A percentile compares a stretch with the other conserved stretches of the same genome.
Conservation (phyloP, 352 stramenopile genomes). For the Globisporangium heterothallicum region DNA sequence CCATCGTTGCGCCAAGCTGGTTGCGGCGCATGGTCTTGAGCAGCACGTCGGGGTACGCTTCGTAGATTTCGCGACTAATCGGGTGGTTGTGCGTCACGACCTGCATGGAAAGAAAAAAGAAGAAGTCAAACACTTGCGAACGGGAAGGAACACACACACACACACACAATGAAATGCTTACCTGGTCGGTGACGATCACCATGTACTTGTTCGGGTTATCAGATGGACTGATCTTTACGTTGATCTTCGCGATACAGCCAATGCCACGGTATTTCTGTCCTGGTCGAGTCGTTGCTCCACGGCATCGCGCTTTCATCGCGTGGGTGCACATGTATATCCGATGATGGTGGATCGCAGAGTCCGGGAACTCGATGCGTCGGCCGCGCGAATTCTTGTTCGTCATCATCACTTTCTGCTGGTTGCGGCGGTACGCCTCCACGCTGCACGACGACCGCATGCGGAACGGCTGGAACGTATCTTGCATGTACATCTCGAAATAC, state of each 20-base stretch:
- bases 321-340: constrained; percentile 89
- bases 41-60: constrained; percentile 78
- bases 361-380: constrained; percentile 72
- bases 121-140: neutral
- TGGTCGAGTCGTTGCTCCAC: constrained; percentile 63
- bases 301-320: constrained; percentile 80
- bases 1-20: constrained; percentile 54
- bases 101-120: constrained; percentile 19
- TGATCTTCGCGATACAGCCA: constrained; percentile 83
- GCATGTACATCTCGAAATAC: constrained; percentile 88
- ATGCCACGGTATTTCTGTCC: constrained; percentile 82
- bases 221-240: constrained; percentile 81
- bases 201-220: constrained; percentile 84
- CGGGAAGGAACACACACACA: neutral
- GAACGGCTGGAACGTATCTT: constrained; percentile 84
- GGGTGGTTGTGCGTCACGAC: constrained; percentile 83
- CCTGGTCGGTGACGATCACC: constrained; percentile 84
- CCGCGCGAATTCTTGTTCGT: constrained; percentile 84
- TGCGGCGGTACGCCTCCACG: constrained; percentile 75
- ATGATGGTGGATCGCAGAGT: constrained; percentile 78
- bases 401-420: constrained; percentile 85
- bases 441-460: constrained; percentile 83
- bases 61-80: constrained; percentile 81
- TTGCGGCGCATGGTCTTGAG: constrained; percentile 82
- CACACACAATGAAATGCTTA: constrained; percentile 14